Evolutionary conservation across 2,329 filamentous ascomycete species (phyloP).

Genomic region (Cladophialophora immunda): DNA sequence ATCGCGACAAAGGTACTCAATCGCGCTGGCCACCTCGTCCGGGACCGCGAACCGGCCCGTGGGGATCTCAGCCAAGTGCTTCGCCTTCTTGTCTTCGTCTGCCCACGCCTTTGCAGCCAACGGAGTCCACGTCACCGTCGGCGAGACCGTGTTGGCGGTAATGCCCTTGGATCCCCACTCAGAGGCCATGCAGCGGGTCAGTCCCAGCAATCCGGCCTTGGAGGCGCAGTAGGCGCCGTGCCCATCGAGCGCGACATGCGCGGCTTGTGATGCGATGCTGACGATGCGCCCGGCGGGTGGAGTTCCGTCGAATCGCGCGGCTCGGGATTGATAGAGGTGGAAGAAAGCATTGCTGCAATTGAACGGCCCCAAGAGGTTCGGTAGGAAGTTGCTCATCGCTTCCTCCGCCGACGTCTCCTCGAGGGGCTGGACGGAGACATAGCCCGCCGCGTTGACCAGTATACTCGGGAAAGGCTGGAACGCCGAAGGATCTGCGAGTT

Average conservation of each 20-base stretch:
- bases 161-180: constrained; percentile 58
- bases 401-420: constrained; percentile 55
- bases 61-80: constrained; percentile 50
- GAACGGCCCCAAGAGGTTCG: constrained; percentile 57
- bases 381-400: constrained; percentile 53
- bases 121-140: constrained; percentile 58
- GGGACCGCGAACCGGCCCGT: constrained; percentile 51
- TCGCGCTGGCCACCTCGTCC: constrained; percentile 51
- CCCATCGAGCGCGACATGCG: constrained; percentile 55
- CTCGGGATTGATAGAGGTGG: constrained; percentile 47
- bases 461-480: constrained; percentile 52
- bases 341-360: constrained; percentile 58
- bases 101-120: constrained; percentile 56
- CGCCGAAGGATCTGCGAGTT: constrained; percentile 44
- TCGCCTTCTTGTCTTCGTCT: constrained; percentile 46
- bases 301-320: constrained; percentile 23
- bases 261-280: constrained; percentile 57
- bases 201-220: constrained; percentile 55
- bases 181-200: constrained; percentile 57
- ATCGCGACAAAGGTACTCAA: constrained; percentile 52
- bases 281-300: constrained; percentile 55
- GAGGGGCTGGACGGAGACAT: constrained; percentile 56
- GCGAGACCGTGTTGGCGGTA: constrained; percentile 56
- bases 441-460: constrained; percentile 55
- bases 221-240: constrained; percentile 60